Conservation (phyloP, 352 stramenopile species). For the Phytophthora ramorum region DNA sequence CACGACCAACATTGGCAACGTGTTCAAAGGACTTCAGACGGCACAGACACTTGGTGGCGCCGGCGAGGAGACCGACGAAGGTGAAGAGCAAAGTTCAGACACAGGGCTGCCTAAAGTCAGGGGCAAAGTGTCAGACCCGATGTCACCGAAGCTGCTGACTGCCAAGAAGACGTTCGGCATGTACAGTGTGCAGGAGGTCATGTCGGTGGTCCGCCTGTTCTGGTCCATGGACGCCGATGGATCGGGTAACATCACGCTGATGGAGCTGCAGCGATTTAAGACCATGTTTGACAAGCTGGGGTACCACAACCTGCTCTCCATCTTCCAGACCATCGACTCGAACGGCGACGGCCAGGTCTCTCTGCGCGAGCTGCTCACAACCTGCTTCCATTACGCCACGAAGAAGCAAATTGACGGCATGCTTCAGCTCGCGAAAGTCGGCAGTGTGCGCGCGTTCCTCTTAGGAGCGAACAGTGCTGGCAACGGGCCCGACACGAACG, state of each 20-base stretch:
- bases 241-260: constrained; percentile 63
- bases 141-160: constrained; percentile 9
- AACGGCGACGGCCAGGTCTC: constrained; percentile 65
- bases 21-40: constrained; percentile 61
- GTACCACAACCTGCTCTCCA: constrained; percentile 61
- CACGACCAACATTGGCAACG: constrained; percentile 71
- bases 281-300: constrained; percentile 73
- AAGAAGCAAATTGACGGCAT: constrained; percentile 70
- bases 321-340: constrained; percentile 79
- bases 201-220: constrained; percentile 80
- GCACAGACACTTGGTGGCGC: constrained; percentile 1
- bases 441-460: constrained; percentile 59
- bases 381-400: constrained; percentile 73
- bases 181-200: constrained; percentile 73
- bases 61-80: neutral
- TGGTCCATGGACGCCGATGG: constrained; percentile 75
- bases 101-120: constrained; percentile 8
- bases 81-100: neutral
- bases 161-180: constrained; percentile 62
- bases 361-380: constrained; percentile 64
- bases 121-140: neutral
- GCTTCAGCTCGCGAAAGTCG: constrained; percentile 74
- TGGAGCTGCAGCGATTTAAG: constrained; percentile 63
- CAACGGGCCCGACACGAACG: neutral
- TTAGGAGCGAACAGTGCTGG: constrained; percentile 20